Base-by-base conservation (phyloP, 2,329 filamentous ascomycete species). In the Fusarium lyarnte region DNA sequence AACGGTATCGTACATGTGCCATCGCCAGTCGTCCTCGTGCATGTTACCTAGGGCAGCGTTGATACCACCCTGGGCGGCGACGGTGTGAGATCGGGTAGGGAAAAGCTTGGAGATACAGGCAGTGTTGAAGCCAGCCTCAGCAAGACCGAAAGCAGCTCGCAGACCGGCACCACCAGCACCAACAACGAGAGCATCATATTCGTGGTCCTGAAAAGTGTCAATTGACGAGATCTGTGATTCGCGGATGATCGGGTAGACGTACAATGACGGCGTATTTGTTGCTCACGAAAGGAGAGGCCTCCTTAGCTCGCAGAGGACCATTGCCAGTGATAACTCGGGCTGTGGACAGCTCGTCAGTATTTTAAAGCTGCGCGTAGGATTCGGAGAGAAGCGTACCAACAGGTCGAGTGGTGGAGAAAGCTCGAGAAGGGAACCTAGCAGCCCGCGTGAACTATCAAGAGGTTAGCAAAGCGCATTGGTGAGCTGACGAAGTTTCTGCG, bases 1-100 rank as follows among this genome's bases (percentile, higher is more conserved):
- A 82, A 98, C 95, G 46, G 95, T 98, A 84, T 98, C 95, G 87
- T 98, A 98, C 95, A 98, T 98, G 86, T 98, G 95, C 95, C 95
- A 98, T 87, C 94, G 91, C 95, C 95, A 98, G 86, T 98, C 94
- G 80, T 98, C 95, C 87, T 95, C 90, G 88, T 97, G 94, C 95
- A 98, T 98, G 87, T 97, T 97, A 80, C 93, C 93, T 63, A 96
- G 88, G 57, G 93, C 93, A 63, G 93, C 93, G 82, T 96, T 96
- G 87, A 96, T 95, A 80, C 93, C 93, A 81, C 93, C 93, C 83
- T 92, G 90, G 43, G 90, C 90, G 65, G 93, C 93, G 78, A 96
- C 93, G 13, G 93, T 96, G 84, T 96, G 93, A 82, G 89, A 92
- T 87, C 93, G 88, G 58, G 93, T 96, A 54, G 93, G 93, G 86